Percentiles rank a stretch among this genome's conserved stretches.
Evolutionary conservation across 139 green algal species (phyloP).

Genomic region (Chlorella sp.): DNA sequence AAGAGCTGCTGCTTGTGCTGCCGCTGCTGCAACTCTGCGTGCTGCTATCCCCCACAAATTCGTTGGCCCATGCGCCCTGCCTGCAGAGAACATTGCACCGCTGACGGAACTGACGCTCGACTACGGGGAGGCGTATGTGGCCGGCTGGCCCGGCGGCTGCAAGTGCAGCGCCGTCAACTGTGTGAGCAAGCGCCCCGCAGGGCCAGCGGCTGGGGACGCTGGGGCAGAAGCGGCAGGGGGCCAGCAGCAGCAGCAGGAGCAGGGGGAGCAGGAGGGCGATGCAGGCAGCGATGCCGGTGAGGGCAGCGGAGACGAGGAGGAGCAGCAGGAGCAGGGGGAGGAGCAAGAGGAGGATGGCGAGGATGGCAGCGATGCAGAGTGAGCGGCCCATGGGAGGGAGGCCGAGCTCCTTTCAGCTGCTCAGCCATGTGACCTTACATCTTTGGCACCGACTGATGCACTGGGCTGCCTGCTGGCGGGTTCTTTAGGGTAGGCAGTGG

Average conservation of each 20-base stretch:
- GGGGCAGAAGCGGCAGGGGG: too few species aligned
- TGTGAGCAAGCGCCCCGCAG: not conserved
- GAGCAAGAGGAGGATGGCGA: not conserved
- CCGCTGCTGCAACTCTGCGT: too few species aligned
- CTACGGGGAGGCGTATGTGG: constrained; percentile 40
- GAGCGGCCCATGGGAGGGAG: too few species aligned
- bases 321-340: not conserved
- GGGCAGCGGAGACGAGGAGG: not conserved
- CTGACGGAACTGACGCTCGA: constrained; percentile 53
- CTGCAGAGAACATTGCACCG: constrained; percentile 43
- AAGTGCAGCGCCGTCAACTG: constrained; percentile 35
- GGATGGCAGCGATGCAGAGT: not conserved
- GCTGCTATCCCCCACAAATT: not conserved
- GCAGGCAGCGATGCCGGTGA: not conserved
- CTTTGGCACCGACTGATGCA: too few species aligned
- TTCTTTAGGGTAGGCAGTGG: too few species aligned
- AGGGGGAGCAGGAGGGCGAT: not conserved
- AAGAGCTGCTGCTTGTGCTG: too few species aligned
- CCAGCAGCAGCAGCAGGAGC: not conserved
- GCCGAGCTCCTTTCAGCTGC: too few species aligned
- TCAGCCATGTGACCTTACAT: too few species aligned
- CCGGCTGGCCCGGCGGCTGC: constrained; percentile 8
- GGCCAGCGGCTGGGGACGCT: not conserved
- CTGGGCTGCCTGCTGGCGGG: too few species aligned
- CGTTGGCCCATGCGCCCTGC: not conserved